Base-by-base conservation (phyloP, 2,329 filamentous ascomycete genomes). In the Diaporthe vaccinii region DNA sequence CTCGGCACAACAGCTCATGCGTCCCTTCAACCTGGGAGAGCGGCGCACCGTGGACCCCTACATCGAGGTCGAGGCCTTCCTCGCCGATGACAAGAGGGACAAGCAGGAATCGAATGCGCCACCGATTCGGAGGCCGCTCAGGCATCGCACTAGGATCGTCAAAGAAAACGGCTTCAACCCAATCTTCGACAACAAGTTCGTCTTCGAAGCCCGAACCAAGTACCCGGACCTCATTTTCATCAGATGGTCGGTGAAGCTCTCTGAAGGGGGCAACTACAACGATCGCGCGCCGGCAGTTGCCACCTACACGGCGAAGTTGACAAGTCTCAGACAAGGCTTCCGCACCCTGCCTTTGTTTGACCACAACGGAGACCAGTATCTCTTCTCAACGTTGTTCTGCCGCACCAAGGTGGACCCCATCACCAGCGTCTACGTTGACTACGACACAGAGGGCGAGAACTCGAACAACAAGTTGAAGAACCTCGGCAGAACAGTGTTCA, bases 371-470 rank as follows among this genome's bases (percentile, higher is more conserved):
- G 96, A 98, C 80, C 95, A 96, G 80, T 98, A 97, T 82, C 89
- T 98, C 58, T 98, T 98, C 85, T 98, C 97, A 3, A 97, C 95
- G 15, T 88, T 99, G 22, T 98, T 98, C 84, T 98, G 96, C 86
- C 93, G 93, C 80, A 94, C 98, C 85, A 92, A 92, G 79, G 93
- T 91, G 41, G 87, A 90, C 53, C 86, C 88, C 20, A 85, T 89
- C 51, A 89, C 89, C 61, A 90, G 88, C 76, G 87, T 90, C 77
- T 89, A 91, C 78, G 86, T 92, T 61, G 85, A 89, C 62, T 84
- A 87, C 77, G 81, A 86, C 75, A 82, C 86, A 61, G 80, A 84
- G 25, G 80, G 77, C 58, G 85, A 86, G 76, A 86, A 87, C 62
- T 85, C 86, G 72, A 86, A 86, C 81, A 91, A 90, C 81, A 91